Base-by-base conservation (phyloP, 192 early-diverging fungal species). In the Gigaspora rosea region DNA sequence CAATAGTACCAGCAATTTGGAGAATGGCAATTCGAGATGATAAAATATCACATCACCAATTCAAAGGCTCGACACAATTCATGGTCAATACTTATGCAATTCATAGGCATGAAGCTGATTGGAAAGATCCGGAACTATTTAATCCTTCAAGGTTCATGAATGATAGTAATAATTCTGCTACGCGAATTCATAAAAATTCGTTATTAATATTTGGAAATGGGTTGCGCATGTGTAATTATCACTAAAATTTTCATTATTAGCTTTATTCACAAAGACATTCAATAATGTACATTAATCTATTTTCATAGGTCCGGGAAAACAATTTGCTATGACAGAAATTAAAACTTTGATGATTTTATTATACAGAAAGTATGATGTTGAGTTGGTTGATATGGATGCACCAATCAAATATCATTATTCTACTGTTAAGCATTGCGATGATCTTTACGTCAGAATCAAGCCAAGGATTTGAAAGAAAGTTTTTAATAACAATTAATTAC, bases 91-190 rank as follows among this genome's bases (percentile, higher is more conserved):
- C 46, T 3, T 10, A 11, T 15, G 56, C 10, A 22, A 73, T 73
- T 41, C 71, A 73, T 22, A 57, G 1, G 4, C 33, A 73, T 47
- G 7, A 49, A 22, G 13, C 16, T 13, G 54, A 73, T 47, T 73
- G 71, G 71, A 41, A n/a, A 15, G 12, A 58, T 73, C 54, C 71
- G n/a, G 71, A 59, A 36, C 9, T 52, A 73, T 73, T 73, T 20
- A 41, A 59, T 73, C 71, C 71, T 41, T 56, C 33, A 6, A 52
- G 71, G 13, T 73, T 73, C 8, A 16, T 73, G 52, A 56, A 56
- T 56, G 52, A n/a, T n/a, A 56, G 5, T 18, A 56, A 56, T 15
- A 56, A 56, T n/a, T n/a, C 12, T 5, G 18, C 1, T 18, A 18
- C 32, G 27, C n/a, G 13, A 9, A 32, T 71, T 15, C 7, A 32